Evolutionary conservation across 352 stramenopile species (phyloP), one percentile per base, ranked within the genome.

Genomic region (Peronosclerospora sorghi): DNA sequence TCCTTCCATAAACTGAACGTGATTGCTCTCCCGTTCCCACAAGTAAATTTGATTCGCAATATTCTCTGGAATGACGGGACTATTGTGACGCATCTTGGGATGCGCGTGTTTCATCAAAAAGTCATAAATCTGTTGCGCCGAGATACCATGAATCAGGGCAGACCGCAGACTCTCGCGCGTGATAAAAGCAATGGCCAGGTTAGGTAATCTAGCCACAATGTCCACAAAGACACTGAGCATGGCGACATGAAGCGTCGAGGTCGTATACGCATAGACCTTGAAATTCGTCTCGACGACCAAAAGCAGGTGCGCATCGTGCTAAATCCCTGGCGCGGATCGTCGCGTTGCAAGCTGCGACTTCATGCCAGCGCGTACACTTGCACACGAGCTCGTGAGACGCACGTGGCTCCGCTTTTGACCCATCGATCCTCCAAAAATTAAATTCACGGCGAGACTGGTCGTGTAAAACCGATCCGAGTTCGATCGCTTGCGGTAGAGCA

Each of bases 271-370:
- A 53, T 95, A 92, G 6, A 95, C 58, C 59, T 96, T 92, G 54
- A 95, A 96, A 49, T 96, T 96, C 21, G 86, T 96, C 60, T 96
- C 83, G 20, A 95, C 84, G 19, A 95, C 81, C 30, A 95, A 70
- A 10, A 67, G 56, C 32, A 79, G 42, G 23, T 73, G 54, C 13
- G 64, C 68, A 10, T 53, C 62, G 20, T 71, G 52, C 21, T 75
- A 61, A 1, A 60, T 24, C 0, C 48, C 51, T 12, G 68, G 59
- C 17, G 56, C 57, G 2, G 59, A 56, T 2, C 55, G 60, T 4
- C 61, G 62, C 17, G 73, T 51, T 35, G 45, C 45, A 5, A 66
- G 44, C 37, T 78, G 69, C 5, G 66, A 72, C n/a, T 63, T 68
- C 12, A 63, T 17, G 0, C 65, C 65, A 13, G 62, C 60, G 7